These are phyloP conservation scores for Xylaria hypoxylon DNA, from an alignment of 2,329 filamentous ascomycete species.

Conservation along the genomic window DNA sequence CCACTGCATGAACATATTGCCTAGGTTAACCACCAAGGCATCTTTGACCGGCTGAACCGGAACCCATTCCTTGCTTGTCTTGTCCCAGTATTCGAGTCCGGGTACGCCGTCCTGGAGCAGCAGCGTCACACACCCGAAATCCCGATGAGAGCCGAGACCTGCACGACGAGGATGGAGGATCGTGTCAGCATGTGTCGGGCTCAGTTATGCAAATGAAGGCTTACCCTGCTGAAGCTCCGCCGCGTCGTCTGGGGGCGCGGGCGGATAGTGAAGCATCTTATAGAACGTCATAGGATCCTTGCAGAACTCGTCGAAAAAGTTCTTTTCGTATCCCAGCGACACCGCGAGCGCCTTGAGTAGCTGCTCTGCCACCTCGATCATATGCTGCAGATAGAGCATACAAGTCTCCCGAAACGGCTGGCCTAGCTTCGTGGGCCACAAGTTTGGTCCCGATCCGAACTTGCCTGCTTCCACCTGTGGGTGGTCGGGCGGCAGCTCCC, in stretches of 20 bases:
- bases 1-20: conserved; percentile 62
- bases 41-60: conserved; percentile 45
- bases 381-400: conserved; percentile 56
- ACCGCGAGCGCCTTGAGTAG: conserved; percentile 49
- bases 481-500: conserved; percentile 56
- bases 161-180: neutral
- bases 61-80: conserved; percentile 18
- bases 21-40: conserved; percentile 64
- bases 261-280: conserved; percentile 63
- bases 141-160: conserved; percentile 62
- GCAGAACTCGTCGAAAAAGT: conserved; percentile 58
- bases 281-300: conserved; percentile 58
- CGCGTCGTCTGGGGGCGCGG: conserved; percentile 50
- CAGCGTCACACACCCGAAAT: conserved; percentile 68
- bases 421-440: conserved; percentile 56
- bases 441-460: conserved; percentile 56
- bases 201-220: too few species aligned
- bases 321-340: conserved; percentile 56
- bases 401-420: conserved; percentile 53
- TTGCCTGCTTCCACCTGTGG: conserved; percentile 57
- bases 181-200: too few species aligned
- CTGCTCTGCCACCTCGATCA: conserved; percentile 54
- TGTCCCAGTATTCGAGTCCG: conserved; percentile 64
- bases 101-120: conserved; percentile 63
- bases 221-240: conserved; percentile 17